phyloP scores from a whole-genome alignment of 495 filamentous ascomycete species.

The Apodospora peruviana region DNA sequence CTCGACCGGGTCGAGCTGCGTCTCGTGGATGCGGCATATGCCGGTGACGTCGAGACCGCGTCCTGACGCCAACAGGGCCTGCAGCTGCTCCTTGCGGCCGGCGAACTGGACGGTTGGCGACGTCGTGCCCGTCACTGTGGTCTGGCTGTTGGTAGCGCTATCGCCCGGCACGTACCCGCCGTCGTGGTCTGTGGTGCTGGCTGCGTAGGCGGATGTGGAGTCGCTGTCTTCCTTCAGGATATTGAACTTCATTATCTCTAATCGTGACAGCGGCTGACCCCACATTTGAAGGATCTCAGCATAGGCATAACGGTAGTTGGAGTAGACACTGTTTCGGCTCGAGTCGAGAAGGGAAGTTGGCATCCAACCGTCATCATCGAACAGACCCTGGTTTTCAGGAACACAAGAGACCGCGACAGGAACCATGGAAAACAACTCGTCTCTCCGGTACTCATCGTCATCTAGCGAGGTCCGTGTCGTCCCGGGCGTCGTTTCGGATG shows the following conservation, averaged over 20 bases:
- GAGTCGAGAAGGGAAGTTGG: constrained; percentile 65
- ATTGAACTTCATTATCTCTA: constrained; percentile 83
- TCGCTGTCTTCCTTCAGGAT: constrained; percentile 43
- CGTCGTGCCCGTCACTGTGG: constrained; percentile 19
- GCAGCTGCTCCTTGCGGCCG: constrained; percentile 40
- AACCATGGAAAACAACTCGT: constrained; percentile 34
- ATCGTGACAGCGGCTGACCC: constrained; percentile 66
- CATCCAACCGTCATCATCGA: constrained; percentile 71
- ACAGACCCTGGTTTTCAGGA: constrained; percentile 70
- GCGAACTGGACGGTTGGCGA: constrained; percentile 41
- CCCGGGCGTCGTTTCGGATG: constrained; percentile 32
- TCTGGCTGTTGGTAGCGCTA: constrained; percentile 15
- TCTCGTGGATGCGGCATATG: constrained; percentile 53
- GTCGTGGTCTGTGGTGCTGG: constrained; percentile 20
- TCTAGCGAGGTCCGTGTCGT: constrained; percentile 42
- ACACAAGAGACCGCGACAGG: constrained; percentile 53
- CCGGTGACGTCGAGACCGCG: constrained; percentile 55
- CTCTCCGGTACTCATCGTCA: constrained; percentile 37
- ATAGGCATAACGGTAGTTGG: constrained; percentile 70
- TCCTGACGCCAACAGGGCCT: constrained; percentile 31
- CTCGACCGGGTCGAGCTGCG: constrained; percentile 44
- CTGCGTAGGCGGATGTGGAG: constrained; percentile 17
- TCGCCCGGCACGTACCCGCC: constrained; percentile 28
- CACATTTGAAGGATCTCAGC: constrained; percentile 78
- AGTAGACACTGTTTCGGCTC: constrained; percentile 53